phyloP scores from a whole-genome alignment of 2,329 filamentous ascomycete species.

The Aspergillus sp. region DNA sequence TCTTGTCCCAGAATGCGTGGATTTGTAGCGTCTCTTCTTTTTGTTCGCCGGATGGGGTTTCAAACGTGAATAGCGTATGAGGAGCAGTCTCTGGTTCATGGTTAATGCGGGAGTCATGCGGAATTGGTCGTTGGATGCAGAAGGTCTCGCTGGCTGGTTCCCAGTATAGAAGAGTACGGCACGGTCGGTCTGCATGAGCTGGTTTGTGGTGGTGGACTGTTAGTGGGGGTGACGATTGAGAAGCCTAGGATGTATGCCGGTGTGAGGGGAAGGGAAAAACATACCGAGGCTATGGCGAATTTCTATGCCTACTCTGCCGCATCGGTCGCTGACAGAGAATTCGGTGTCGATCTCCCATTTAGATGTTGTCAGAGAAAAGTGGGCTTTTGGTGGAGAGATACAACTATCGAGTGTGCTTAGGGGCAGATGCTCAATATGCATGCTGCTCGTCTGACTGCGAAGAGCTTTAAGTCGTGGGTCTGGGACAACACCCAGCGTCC shows the following conservation, averaged over 20 bases:
- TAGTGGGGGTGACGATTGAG: neutral
- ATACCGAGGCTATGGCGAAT: slow-evolving; percentile 30
- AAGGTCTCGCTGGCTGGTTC: slow-evolving; percentile 43
- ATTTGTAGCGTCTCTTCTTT: slow-evolving; percentile 43
- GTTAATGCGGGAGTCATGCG: slow-evolving; percentile 35
- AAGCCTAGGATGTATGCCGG: slow-evolving; percentile 5
- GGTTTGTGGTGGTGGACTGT: neutral
- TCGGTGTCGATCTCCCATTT: slow-evolving; percentile 32
- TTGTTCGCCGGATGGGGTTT: slow-evolving; percentile 18
- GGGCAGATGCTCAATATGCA: neutral
- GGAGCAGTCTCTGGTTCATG: slow-evolving; percentile 43
- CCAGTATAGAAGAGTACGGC: slow-evolving; percentile 46
- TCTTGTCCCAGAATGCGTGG: slow-evolving; percentile 46
- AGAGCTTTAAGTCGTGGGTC: slow-evolving; percentile 31
- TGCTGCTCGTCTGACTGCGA: slow-evolving; percentile 26
- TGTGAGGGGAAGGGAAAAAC: neutral
- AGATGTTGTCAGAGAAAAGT: slow-evolving; percentile 17
- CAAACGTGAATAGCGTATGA: slow-evolving; percentile 51
- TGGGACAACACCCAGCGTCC: slow-evolving; percentile 46
- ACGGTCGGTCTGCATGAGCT: slow-evolving; percentile 24
- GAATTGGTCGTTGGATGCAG: slow-evolving; percentile 39
- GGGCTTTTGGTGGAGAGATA: neutral
- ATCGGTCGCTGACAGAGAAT: slow-evolving; percentile 29
- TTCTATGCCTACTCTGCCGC: slow-evolving; percentile 31
- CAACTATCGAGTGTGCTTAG: neutral